These are phyloP conservation scores for Leccinum variicolor DNA, from an alignment of 768 basidiomycete species.

Conservation along the genomic window DNA sequence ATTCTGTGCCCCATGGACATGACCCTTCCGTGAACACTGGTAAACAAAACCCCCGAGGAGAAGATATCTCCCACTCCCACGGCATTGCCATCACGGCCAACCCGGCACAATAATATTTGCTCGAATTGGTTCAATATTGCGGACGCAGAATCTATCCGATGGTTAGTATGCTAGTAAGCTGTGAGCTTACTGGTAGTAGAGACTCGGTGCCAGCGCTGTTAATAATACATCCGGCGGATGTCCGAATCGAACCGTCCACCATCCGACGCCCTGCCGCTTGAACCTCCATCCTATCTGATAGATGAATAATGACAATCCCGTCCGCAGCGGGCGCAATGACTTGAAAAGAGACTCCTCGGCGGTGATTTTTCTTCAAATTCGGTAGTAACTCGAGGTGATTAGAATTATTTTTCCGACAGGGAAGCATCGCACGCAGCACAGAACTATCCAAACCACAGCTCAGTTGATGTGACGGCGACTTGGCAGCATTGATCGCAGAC, in stretches of 20 bases:
- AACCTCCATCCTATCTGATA: not conserved
- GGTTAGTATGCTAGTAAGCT: not conserved
- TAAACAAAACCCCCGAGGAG: not conserved
- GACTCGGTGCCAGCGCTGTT: not conserved
- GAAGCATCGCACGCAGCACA: not conserved
- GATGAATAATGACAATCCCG: not conserved
- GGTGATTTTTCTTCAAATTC: not conserved
- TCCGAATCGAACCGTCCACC: not conserved
- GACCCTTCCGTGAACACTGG: not conserved
- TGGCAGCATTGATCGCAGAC: not conserved
- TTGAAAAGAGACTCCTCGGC: not conserved
- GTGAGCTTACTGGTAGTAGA: not conserved
- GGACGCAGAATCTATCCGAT: not conserved
- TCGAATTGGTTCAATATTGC: not conserved
- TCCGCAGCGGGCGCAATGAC: not conserved
- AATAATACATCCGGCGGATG: not conserved
- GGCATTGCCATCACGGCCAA: not conserved
- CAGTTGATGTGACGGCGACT: not conserved
- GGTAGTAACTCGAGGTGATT: not conserved
- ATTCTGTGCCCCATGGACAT: not conserved
- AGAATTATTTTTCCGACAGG: not conserved
- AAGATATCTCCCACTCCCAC: not conserved
- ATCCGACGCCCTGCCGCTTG: not conserved
- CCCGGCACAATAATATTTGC: not conserved
- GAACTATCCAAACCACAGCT: not conserved